Evolutionary conservation across 306 rosid species (phyloP).

Genomic region (Sphenostylis stenocarpa): DNA sequence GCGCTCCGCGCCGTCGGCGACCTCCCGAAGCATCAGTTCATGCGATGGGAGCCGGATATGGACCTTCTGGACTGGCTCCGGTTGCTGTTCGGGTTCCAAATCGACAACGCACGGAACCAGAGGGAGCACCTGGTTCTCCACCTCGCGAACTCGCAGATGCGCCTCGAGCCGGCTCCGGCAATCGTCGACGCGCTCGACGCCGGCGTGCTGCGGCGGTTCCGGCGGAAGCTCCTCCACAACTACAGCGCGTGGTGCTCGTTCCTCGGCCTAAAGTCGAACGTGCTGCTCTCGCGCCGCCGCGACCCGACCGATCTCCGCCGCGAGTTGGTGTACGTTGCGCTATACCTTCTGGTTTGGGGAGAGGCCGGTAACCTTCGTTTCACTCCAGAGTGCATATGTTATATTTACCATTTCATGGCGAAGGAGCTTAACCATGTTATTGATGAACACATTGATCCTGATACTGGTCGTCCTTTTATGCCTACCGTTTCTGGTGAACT

Average conservation of each 20-base stretch:
- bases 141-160: slow-evolving; percentile 93
- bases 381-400: slow-evolving; percentile 74
- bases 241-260: slow-evolving; percentile 81
- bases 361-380: slow-evolving; percentile 88
- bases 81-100: slow-evolving; percentile 70
- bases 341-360: slow-evolving; percentile 80
- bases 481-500: slow-evolving; percentile 64
- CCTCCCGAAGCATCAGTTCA: slow-evolving; percentile 67
- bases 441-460: slow-evolving; percentile 53
- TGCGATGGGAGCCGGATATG: slow-evolving; percentile 53
- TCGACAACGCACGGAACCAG: slow-evolving; percentile 85
- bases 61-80: slow-evolving; percentile 89
- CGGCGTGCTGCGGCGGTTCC: slow-evolving; percentile 53
- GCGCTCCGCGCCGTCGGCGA: slow-evolving; percentile 76
- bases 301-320: slow-evolving; percentile 51
- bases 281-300: slow-evolving; percentile 37
- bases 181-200: slow-evolving; percentile 51
- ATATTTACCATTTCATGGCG: slow-evolving; percentile 79
- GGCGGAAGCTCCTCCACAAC: slow-evolving; percentile 63
- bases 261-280: slow-evolving; percentile 61
- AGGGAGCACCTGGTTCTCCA: slow-evolving; percentile 94
- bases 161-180: slow-evolving; percentile 54
- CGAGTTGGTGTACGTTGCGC: slow-evolving; percentile 70
- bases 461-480: slow-evolving; percentile 61
- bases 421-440: slow-evolving; percentile 72